Conservation (phyloP, 2,329 filamentous ascomycete species). For the Cladosporium sp. region DNA sequence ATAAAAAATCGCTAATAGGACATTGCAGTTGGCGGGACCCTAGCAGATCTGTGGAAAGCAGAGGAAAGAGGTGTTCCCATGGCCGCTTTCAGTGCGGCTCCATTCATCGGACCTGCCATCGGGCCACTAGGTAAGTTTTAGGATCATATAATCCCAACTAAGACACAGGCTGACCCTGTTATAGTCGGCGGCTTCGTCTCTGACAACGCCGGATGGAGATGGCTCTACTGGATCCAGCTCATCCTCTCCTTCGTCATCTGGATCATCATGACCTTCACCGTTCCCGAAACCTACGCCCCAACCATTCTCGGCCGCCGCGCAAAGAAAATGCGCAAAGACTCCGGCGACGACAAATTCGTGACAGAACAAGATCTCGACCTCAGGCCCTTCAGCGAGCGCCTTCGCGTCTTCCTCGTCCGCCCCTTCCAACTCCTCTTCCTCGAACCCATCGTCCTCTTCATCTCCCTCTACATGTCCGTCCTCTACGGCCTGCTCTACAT, state of each 20-base stretch:
- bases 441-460: constrained; percentile 80
- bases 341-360: constrained; percentile 63
- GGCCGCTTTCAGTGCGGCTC: constrained; percentile 27
- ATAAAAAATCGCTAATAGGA: background rate
- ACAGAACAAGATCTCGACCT: constrained; percentile 78
- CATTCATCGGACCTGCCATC: constrained; percentile 31
- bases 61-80: constrained; percentile 31
- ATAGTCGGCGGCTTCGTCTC: constrained; percentile 72
- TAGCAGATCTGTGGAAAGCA: constrained; percentile 27
- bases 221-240: constrained; percentile 77
- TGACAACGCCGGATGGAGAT: constrained; percentile 48
- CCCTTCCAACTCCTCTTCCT: constrained; percentile 81
- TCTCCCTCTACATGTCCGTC: constrained; percentile 64
- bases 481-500: constrained; percentile 67
- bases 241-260: constrained; percentile 69
- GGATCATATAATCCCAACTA: constrained; percentile 4
- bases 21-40: constrained; percentile 33
- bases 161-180: constrained; percentile 29
- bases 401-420: constrained; percentile 71
- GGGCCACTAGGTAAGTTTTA: constrained; percentile 41
- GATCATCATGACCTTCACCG: constrained; percentile 77
- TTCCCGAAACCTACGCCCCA: constrained; percentile 84
- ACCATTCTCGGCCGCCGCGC: constrained; percentile 68
- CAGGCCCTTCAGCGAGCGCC: constrained; percentile 63
- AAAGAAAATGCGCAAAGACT: constrained; percentile 64